Evolutionary conservation across 768 basidiomycete genomes (phyloP).

Genomic region (Chalciporus sphaerocephalus): DNA sequence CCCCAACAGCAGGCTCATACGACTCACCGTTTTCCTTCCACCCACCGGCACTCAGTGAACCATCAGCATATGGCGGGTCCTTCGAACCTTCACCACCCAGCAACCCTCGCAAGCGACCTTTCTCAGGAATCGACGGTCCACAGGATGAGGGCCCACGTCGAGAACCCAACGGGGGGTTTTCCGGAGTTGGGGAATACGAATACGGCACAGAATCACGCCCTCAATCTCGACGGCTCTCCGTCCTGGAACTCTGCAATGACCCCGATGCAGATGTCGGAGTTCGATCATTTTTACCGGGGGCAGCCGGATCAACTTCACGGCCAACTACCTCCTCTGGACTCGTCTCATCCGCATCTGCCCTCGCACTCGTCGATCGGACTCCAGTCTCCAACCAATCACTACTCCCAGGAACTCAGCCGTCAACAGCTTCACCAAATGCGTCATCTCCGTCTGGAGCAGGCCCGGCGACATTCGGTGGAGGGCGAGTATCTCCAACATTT

Average conservation of each 20-base stretch:
- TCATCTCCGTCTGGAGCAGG: conserved; percentile 33
- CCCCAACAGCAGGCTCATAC: conserved; percentile 32
- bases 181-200: conserved; percentile 47
- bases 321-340: conserved; percentile 45
- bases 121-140: conserved; percentile 50
- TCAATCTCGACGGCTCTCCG: conserved; percentile 73
- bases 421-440: conserved; percentile 40
- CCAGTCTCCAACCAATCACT: conserved; percentile 32
- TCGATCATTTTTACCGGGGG: conserved; percentile 44
- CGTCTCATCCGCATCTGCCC: conserved; percentile 44
- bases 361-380: conserved; percentile 49
- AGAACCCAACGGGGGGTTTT: conserved; percentile 30
- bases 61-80: conserved; percentile 29
- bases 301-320: conserved; percentile 34
- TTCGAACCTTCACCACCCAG: conserved; percentile 31
- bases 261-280: conserved; percentile 41
- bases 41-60: conserved; percentile 51
- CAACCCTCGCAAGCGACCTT: conserved; percentile 61
- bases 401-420: conserved; percentile 47
- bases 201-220: conserved; percentile 74
- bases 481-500: conserved; percentile 37
- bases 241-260: conserved; percentile 89
- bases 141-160: conserved; percentile 40
- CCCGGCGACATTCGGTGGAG: conserved; percentile 33
- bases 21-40: conserved; percentile 81